Conservation (phyloP, 805 yeast species). For the Lipomyces yamadae region DNA sequence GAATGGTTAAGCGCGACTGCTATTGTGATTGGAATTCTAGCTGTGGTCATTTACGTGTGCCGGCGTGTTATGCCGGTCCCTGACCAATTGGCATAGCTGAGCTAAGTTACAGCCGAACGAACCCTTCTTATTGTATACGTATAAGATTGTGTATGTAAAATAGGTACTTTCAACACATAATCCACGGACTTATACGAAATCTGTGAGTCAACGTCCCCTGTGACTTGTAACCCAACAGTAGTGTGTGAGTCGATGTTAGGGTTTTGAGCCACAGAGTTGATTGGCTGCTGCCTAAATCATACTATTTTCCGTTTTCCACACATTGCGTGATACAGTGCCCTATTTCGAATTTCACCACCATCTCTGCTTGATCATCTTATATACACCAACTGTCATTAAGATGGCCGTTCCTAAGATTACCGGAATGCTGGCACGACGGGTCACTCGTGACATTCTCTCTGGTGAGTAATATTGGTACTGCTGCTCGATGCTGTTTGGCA, state of each 20-base stretch:
- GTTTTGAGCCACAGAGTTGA: neutral
- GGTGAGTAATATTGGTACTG: conserved; percentile 13
- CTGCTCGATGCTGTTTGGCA: neutral
- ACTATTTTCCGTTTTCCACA: neutral
- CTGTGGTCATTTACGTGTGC: conserved; percentile 11
- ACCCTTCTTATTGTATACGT: neutral
- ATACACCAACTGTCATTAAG: neutral
- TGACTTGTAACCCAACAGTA: too few relatives aligned
- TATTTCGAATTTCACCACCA: neutral
- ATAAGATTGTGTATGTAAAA: neutral
- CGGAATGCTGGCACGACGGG: conserved; percentile 28
- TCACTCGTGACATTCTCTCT: conserved; percentile 20
- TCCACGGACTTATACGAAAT: too few relatives aligned
- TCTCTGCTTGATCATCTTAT: neutral
- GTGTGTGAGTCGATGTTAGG: too few relatives aligned
- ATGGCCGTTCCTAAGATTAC: conserved; percentile 37
- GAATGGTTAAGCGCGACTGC: conserved; percentile 9
- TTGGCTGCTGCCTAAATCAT: conserved; percentile 5
- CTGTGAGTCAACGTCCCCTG: too few relatives aligned
- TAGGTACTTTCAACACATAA: neutral
- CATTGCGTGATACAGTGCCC: neutral
- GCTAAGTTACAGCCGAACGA: neutral
- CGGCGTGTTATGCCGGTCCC: conserved; percentile 6
- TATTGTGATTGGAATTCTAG: conserved; percentile 10
- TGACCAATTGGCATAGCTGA: conserved; percentile 6